phyloP scores from a whole-genome alignment of 129 eudicot species.

The Gnaphalium uliginosum region DNA sequence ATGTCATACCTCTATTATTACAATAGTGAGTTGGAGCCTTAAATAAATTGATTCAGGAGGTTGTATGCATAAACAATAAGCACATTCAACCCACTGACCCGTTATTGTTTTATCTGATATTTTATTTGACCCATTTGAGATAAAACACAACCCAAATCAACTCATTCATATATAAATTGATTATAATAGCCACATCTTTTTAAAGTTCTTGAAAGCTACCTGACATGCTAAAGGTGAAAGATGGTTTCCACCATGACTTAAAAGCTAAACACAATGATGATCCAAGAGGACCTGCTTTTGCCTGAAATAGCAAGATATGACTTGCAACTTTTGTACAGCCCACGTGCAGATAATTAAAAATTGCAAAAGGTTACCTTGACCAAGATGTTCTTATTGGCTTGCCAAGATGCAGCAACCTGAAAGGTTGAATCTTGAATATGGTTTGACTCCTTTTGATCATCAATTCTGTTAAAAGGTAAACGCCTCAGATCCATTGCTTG shows the following conservation, averaged over 20 bases:
- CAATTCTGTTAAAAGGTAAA: conserved; percentile 39
- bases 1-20: too few relatives aligned
- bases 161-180: background rate
- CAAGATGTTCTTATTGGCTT: conserved; percentile 81
- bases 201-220: conserved; percentile 37
- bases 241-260: conserved; percentile 94
- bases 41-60: too few relatives aligned
- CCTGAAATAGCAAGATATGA: conserved; percentile 37
- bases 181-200: background rate
- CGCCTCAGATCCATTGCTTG: conserved; percentile 9
- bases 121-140: background rate
- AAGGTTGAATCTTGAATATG: conserved; percentile 62
- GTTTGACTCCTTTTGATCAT: conserved; percentile 47
- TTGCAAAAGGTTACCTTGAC: conserved; percentile 46
- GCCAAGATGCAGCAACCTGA: conserved; percentile 94
- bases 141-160: background rate
- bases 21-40: too few relatives aligned
- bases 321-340: background rate
- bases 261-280: conserved; percentile 77
- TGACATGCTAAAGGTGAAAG: conserved; percentile 75
- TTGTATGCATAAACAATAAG: background rate
- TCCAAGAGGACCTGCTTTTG: conserved; percentile 70
- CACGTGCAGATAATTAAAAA: background rate
- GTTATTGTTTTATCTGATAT: background rate
- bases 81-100: background rate